Evolutionary conservation across 2,329 filamentous ascomycete species (phyloP), one percentile per base, ranked within the genome.

Genomic region (Hawksworthiomyces lignivorus): DNA sequence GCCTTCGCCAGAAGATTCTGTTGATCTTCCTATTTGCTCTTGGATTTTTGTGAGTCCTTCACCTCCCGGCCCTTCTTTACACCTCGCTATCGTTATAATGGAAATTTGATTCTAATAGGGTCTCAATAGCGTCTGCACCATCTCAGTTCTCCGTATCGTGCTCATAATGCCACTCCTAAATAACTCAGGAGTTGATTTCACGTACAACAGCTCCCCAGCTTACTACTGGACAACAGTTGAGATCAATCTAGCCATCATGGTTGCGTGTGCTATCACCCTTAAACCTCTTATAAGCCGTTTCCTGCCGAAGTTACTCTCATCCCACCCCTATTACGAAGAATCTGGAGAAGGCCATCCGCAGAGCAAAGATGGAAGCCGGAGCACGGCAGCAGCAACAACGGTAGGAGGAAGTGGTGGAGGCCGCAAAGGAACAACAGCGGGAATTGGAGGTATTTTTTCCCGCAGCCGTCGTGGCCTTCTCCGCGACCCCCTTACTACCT

Each of bases 21-120:
- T 30, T 47, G 8, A 26, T 47, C 12, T 43, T 40, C 5, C 63
- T 67, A 32, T 62, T 65, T 32, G 64, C 50, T 60, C 65, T 56
- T 53, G 64, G 68, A 1, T 55, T 69, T 5, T 54, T 71, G 58
- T 65, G 46, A 42, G 55, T 56, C 14, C 5, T 17, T 7, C 17
- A 7, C 15, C 11, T 32, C n/a, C 5, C 24, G 17, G 8, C 2
- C 12, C 24, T 20, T 4, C 27, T n/a, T 22, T 27, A 21, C 10
- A 22, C 32, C 19, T 14, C 11, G 17, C 5, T 10, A n/a, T 29
- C 22, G 5, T 17, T 17, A 11, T n/a, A 22, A n/a, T n/a, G n/a
- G n/a, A n/a, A n/a, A n/a, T n/a, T n/a, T n/a, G n/a, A n/a, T n/a
- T n/a, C n/a, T n/a, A n/a, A n/a, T n/a, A n/a, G n/a, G n/a, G n/a